Conservation (phyloP, 371 early-diverging fungal species). For the Rhizomucor miehei region DNA sequence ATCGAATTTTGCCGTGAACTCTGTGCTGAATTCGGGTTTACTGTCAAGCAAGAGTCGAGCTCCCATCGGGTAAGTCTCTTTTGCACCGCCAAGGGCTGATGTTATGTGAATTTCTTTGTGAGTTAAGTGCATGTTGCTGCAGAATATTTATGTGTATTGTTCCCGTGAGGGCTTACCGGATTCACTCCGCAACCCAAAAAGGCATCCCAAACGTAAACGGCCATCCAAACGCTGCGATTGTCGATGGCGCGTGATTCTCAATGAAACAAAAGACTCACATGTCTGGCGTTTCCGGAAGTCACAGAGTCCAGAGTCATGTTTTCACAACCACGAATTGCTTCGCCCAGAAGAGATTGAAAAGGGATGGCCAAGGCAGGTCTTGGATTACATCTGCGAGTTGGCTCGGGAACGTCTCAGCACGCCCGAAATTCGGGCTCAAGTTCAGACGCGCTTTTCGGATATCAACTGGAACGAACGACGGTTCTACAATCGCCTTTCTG, state of each 20-base stretch:
- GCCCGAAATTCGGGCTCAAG: constrained; percentile 52
- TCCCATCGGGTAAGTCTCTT: constrained; percentile 53
- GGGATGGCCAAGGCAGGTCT: constrained; percentile 58
- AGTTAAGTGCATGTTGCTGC: neutral
- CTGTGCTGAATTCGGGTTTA: constrained; percentile 60
- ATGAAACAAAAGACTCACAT: constrained; percentile 41
- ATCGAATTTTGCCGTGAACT: constrained; percentile 54
- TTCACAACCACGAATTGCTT: constrained; percentile 57
- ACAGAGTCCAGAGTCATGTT: constrained; percentile 54
- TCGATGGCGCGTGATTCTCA: constrained; percentile 62
- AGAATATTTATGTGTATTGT: constrained; percentile 66
- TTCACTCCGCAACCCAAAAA: constrained; percentile 55
- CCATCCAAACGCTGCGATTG: constrained; percentile 62
- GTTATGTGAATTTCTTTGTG: neutral
- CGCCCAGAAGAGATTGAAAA: constrained; percentile 62
- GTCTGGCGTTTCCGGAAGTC: constrained; percentile 62
- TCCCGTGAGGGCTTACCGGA: constrained; percentile 66
- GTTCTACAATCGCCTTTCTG: constrained; percentile 61
- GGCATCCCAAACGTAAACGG: constrained; percentile 55
- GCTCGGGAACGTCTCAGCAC: constrained; percentile 54
- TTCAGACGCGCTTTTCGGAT: constrained; percentile 51
- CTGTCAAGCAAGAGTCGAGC: constrained; percentile 67
- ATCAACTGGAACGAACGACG: constrained; percentile 63
- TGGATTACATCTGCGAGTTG: constrained; percentile 53
- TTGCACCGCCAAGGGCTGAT: too few relatives aligned